Conservation (phyloP, 2,329 filamentous ascomycete species). For the Xylaria sp. region DNA sequence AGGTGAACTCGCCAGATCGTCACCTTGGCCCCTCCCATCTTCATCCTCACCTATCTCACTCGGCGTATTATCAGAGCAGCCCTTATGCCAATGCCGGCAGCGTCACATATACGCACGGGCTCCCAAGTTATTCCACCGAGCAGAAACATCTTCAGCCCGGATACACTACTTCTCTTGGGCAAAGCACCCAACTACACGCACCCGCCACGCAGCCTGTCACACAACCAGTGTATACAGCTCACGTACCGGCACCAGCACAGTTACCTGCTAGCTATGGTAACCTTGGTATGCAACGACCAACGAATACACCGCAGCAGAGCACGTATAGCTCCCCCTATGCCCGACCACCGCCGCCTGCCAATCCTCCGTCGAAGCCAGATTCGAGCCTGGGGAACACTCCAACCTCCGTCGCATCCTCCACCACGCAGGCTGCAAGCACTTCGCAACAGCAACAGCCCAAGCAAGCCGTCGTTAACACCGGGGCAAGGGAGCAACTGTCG, state of each 20-base stretch:
- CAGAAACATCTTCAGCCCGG: constrained; percentile 23
- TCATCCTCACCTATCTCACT: constrained; percentile 28
- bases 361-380: constrained; percentile 25
- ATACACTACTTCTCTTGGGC: constrained; percentile 21
- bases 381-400: constrained; percentile 18
- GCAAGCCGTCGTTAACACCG: constrained; percentile 7
- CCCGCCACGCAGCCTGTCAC: constrained; percentile 22
- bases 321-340: constrained; percentile 33
- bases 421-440: constrained; percentile 14
- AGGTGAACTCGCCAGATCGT: constrained; percentile 48
- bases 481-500: constrained; percentile 18
- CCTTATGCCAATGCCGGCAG: constrained; percentile 27
- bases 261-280: constrained; percentile 26
- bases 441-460: constrained; percentile 15
- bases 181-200: constrained; percentile 23
- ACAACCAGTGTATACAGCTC: constrained; percentile 26
- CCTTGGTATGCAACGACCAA: constrained; percentile 23
- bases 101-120: constrained; percentile 21
- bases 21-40: constrained; percentile 27
- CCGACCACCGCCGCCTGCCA: constrained; percentile 28
- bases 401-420: constrained; percentile 17
- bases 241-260: constrained; percentile 30
- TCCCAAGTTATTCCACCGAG: constrained; percentile 24
- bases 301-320: constrained; percentile 27
- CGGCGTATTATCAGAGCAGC: constrained; percentile 30